phyloP scores from a whole-genome alignment of 2,329 filamentous ascomycete genomes.

The Alternaria triticimaculans region DNA sequence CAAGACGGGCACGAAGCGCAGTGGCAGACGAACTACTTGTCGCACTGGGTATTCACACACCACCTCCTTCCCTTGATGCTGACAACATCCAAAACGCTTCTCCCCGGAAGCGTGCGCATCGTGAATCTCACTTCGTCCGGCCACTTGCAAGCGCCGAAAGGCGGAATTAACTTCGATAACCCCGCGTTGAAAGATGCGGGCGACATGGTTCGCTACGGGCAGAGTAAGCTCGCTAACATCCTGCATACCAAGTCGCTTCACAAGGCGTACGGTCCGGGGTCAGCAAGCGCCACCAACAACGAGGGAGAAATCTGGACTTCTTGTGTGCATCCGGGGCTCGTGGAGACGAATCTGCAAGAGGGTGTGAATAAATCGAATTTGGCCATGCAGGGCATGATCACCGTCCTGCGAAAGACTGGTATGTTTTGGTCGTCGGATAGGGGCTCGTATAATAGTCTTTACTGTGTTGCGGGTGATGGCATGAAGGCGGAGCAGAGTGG shows the following conservation, averaged over 20 bases:
- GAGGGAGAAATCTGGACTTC: constrained; percentile 20
- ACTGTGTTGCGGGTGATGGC: constrained; percentile 3
- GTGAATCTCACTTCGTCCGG: constrained; percentile 27
- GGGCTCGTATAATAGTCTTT: constrained; percentile 11
- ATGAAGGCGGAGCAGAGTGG: constrained; percentile 13
- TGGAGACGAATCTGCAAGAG: constrained; percentile 20
- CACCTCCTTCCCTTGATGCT: constrained; percentile 45
- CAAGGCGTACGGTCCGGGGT: constrained; percentile 12
- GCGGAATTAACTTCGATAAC: constrained; percentile 24
- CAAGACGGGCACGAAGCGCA: constrained; percentile 55
- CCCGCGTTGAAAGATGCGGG: constrained; percentile 6
- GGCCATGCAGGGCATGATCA: neutral
- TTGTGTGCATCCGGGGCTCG: constrained; percentile 26
- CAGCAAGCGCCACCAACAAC: neutral
- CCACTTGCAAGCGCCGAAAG: constrained; percentile 15
- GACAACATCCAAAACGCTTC: constrained; percentile 26
- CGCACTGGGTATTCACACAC: constrained; percentile 52
- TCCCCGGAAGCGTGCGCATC: constrained; percentile 41
- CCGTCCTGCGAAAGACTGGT: neutral
- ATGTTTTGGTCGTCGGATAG: constrained; percentile 6
- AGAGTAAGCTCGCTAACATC: constrained; percentile 32
- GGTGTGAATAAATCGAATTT: neutral
- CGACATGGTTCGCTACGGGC: constrained; percentile 24
- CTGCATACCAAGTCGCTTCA: constrained; percentile 21
- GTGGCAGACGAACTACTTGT: constrained; percentile 56